These are phyloP conservation scores for Centaurea solstitialis DNA, from an alignment of 129 eudicot species.

Conservation along the genomic window DNA sequence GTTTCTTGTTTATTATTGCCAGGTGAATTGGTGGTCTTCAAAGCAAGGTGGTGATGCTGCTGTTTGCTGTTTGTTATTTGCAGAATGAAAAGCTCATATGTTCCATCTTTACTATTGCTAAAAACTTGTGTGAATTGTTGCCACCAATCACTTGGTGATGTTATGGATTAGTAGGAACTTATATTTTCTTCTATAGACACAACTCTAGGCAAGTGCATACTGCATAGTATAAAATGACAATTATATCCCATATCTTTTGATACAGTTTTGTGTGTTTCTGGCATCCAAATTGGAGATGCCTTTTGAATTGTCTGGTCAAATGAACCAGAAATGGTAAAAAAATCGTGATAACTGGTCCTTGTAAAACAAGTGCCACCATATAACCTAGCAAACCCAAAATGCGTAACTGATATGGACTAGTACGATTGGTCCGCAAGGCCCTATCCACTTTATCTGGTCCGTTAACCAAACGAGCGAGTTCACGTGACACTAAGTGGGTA, in stretches of 20 bases:
- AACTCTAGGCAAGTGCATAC: neutral
- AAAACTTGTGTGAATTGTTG: slow-evolving; percentile 10
- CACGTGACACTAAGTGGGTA: neutral
- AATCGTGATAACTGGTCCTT: neutral
- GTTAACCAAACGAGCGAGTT: neutral
- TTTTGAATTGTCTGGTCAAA: neutral
- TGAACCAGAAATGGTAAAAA: neutral
- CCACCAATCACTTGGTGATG: neutral
- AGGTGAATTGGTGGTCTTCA: neutral
- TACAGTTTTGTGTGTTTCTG: neutral
- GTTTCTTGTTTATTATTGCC: neutral
- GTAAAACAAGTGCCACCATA: neutral
- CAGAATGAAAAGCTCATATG: neutral
- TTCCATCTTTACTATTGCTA: slow-evolving; percentile 2
- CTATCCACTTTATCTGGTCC: neutral
- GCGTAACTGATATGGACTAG: neutral
- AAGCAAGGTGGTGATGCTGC: slow-evolving; percentile 12
- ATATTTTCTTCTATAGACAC: slow-evolving; percentile 2
- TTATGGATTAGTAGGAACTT: slow-evolving; percentile 17
- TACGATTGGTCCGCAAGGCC: neutral
- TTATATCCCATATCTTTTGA: neutral
- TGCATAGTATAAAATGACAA: slow-evolving; percentile 7
- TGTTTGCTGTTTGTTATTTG: slow-evolving; percentile 1
- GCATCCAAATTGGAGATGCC: neutral
- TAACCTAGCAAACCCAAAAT: neutral